Base-by-base conservation (phyloP, 371 early-diverging fungal species). In the Syncephalastrum sp. region DNA sequence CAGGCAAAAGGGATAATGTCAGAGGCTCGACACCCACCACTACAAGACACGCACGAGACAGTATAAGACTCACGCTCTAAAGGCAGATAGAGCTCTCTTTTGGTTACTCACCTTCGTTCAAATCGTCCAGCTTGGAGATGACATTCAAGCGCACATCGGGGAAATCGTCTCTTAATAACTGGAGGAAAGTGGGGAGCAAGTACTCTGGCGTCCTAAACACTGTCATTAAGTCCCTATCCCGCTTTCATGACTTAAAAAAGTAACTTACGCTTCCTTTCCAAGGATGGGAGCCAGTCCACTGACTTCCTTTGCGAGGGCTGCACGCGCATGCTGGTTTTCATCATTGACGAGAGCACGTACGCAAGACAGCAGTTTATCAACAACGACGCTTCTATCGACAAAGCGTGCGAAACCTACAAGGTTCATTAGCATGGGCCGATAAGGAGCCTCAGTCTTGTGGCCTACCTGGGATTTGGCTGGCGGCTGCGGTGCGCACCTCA, bases 131-230 rank as follows among this genome's bases (percentile, higher is more conserved):
- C 75, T 94, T 95, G 12, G 96, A 95, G 60, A 99, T 99, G 58
- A 99, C 91, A 75, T 97, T 97, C 51, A 99, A 84, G 50, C 99
- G 91, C 53, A 99, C 99, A 57, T 99, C 99, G 13, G 96, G 90
- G 70, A 93, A 91, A 60, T 95, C 95, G 67, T 99, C 99, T 75
- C 96, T 99, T 57, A 99, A 82, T 55, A 95, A 85, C 51, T 91
- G 92, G 68, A 99, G 77, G 74, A 99, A 96, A 56, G 96, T 78
- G 5, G 97, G 97, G 54, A 97, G 72, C 54, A 99, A 81, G 59
- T 92, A 91, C 70, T 97, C 95, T 62, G 93, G 94, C 21, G 98
- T 97, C 48, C 88, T 86, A 61, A 51, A 42, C 47, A 17, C 55
- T 5, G 25, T 27, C 7, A 63, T 48, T 48, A 21, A 53, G 33